Conservation (phyloP, 768 basidiomycete genomes). For the Pulveroboletus sp. region DNA sequence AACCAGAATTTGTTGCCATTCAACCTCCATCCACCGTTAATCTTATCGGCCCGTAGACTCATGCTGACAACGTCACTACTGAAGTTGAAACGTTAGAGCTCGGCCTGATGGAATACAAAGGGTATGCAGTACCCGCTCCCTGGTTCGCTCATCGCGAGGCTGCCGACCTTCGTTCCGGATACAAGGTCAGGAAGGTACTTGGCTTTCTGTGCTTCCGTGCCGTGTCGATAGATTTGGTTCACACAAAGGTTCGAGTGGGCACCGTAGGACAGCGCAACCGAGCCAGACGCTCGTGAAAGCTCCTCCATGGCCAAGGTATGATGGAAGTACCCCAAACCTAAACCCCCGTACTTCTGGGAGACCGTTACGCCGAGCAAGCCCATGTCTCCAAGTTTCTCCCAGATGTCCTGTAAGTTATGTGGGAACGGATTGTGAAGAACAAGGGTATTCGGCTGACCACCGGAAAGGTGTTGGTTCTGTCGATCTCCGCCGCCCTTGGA, state of each 20-base stretch:
- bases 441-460: slow-evolving; percentile 38
- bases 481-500: slow-evolving; percentile 81
- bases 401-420: slow-evolving; percentile 57
- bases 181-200: slow-evolving; percentile 79
- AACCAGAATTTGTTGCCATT: slow-evolving; percentile 95
- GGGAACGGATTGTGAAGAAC: not conserved
- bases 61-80: slow-evolving; percentile 92
- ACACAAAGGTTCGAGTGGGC: slow-evolving; percentile 90
- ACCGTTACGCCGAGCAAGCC: slow-evolving; percentile 88
- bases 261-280: slow-evolving; percentile 87
- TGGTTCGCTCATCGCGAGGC: slow-evolving; percentile 92
- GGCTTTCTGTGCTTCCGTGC: slow-evolving; percentile 74
- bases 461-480: slow-evolving; percentile 81
- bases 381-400: slow-evolving; percentile 89
- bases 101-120: not conserved
- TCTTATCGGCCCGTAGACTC: slow-evolving; percentile 76
- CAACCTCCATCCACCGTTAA: slow-evolving; percentile 68
- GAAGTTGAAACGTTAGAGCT: not conserved
- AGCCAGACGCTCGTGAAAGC: slow-evolving; percentile 84
- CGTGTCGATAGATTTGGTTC: slow-evolving; percentile 81
- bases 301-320: slow-evolving; percentile 96
- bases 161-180: slow-evolving; percentile 77
- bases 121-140: slow-evolving; percentile 54
- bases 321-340: slow-evolving; percentile 78
- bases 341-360: slow-evolving; percentile 72